A percentile compares a stretch with the other conserved stretches of the same genome.
Conservation (phyloP, 306 rosid genomes). For the Betula pendula region DNA sequence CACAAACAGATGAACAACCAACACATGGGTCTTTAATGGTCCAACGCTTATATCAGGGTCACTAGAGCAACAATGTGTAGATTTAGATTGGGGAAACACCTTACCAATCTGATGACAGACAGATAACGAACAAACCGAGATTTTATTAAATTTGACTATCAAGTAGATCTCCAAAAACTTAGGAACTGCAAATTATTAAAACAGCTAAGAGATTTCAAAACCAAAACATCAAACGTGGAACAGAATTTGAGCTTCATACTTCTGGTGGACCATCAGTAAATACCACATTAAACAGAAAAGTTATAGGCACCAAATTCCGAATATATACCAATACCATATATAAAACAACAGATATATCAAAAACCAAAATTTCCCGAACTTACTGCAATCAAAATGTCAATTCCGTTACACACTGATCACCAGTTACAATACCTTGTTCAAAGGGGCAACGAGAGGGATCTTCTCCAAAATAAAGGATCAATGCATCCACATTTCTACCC, state of each 20-base stretch:
- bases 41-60: not conserved
- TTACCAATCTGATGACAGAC: slow-evolving; percentile 14
- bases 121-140: not conserved
- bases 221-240: not conserved
- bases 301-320: not conserved
- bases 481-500: slow-evolving; percentile 84
- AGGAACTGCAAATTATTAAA: slow-evolving; percentile 10
- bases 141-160: not conserved
- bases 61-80: not conserved
- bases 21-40: not conserved
- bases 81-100: slow-evolving; percentile 12
- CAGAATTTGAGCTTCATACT: not conserved
- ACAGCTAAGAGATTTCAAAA: slow-evolving; percentile 15
- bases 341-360: not conserved
- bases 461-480: slow-evolving; percentile 94
- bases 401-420: not conserved
- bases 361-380: not conserved
- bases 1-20: not conserved
- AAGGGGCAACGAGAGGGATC: slow-evolving; percentile 87
- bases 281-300: not conserved
- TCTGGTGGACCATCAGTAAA: not conserved
- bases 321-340: not conserved
- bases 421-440: slow-evolving; percentile 70
- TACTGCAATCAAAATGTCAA: not conserved
- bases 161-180: not conserved